A percentile compares a stretch with the other conserved stretches of the same genome.
phyloP scores from a whole-genome alignment of 202 grass and related monocot genomes.

The Tripidium arundinaceum region DNA sequence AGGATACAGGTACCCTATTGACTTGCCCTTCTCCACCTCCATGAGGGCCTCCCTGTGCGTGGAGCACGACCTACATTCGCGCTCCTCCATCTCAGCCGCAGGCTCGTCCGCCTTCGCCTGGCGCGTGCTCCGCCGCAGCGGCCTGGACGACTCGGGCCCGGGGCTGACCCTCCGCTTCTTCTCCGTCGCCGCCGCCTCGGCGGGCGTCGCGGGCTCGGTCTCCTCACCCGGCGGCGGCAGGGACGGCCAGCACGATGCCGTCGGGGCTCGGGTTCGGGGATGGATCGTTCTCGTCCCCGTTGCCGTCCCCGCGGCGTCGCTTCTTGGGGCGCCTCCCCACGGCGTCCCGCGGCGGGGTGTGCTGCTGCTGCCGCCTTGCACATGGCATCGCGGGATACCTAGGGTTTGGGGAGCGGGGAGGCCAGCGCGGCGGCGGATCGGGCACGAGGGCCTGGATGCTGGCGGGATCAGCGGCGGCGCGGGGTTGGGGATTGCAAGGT shows the following conservation, averaged over 20 bases:
- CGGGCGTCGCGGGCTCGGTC: not conserved
- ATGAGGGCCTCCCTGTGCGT: no score
- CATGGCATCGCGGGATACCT: conserved; percentile 30
- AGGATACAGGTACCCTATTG: no score
- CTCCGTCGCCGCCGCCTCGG: not conserved
- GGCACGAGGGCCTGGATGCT: not conserved
- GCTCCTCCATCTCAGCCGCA: no score
- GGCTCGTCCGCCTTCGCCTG: conserved; percentile 35
- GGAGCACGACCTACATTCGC: no score
- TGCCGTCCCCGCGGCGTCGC: conserved; percentile 29
- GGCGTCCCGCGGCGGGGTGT: not conserved
- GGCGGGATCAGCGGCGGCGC: conserved; percentile 19
- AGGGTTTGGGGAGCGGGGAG: conserved; percentile 36
- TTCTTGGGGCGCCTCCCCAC: conserved; percentile 47
- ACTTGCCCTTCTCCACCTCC: no score
- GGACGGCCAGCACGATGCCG: conserved; percentile 12
- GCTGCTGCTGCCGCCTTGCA: not conserved
- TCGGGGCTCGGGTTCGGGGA: not conserved
- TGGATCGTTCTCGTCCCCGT: not conserved
- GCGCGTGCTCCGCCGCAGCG: conserved; percentile 65
- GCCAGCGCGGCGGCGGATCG: conserved; percentile 33
- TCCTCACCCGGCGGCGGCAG: not conserved
- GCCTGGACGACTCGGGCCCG: conserved; percentile 4
- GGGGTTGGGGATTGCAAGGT: not conserved
- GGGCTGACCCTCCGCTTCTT: conserved; percentile 12